Evolutionary conservation across 352 stramenopile species (phyloP), one percentile per base, ranked within the genome.

Genomic region (Phytophthora quininea): DNA sequence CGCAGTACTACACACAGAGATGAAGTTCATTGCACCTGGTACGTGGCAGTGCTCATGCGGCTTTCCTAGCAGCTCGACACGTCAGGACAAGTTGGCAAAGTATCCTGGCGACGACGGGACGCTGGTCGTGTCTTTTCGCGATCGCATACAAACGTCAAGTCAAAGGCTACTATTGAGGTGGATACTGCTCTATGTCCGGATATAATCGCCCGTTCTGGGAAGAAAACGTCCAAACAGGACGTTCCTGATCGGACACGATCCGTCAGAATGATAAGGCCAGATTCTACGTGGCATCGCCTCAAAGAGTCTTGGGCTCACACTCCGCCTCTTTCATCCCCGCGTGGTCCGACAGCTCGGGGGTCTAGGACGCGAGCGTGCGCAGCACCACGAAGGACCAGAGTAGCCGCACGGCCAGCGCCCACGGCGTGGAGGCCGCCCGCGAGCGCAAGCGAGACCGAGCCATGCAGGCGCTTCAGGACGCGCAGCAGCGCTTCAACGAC

Each of bases 401-500:
- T 43, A 38, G 61, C 48, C 51, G 38, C 52, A 56, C 62, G 33
- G 52, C n/a, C 46, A 69, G 57, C 54, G 58, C 29, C 46, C 65
- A 57, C 52, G 55, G 54, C 64, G 69, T 50, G 35, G 56, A 56
- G 52, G 52, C 53, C 56, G 67, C 68, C 65, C 69, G 74, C 55
- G 69, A 84, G 59, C 73, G 76, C 73, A 85, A 82, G 68, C 74
- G 77, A 54, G 77, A 85, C 51, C 74, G 77, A 57, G 74, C 76
- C 51, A 84, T 92, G 84, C 84, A 92, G 68, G 79, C 83, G 61
- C 70, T 92, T 37, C 85, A 91, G 62, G 85, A 90, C 72, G 86
- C 86, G 64, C 82, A 90, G 51, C 82, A 93, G 74, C 80, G 84
- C 55, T 86, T 93, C 69, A 93, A 82, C 40, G 84, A 93, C 67